Conservation (phyloP, 768 basidiomycete genomes). For the Termitomyces sp. region DNA sequence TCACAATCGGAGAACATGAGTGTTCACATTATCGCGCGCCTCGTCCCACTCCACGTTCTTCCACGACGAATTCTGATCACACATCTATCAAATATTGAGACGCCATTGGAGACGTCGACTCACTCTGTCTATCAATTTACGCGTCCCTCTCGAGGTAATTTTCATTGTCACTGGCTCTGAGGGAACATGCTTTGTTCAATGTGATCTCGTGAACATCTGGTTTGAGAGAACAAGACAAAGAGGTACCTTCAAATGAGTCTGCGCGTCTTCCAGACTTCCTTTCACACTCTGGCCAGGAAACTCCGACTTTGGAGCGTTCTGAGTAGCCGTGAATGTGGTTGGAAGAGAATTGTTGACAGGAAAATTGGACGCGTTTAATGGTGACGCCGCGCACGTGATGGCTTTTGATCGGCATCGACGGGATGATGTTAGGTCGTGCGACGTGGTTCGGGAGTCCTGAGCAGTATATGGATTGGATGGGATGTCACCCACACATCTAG, state of each 20-base stretch:
- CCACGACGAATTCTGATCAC: neutral
- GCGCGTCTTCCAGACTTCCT: constrained; percentile 10
- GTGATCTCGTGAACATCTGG: neutral
- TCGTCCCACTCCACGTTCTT: constrained; percentile 9
- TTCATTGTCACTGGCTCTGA: constrained; percentile 5
- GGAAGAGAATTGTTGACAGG: constrained; percentile 1
- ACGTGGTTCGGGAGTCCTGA: neutral
- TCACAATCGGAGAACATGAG: neutral
- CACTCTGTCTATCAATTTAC: constrained; percentile 3
- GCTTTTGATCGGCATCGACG: neutral
- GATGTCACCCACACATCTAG: neutral
- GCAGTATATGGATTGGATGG: neutral
- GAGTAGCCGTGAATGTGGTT: neutral
- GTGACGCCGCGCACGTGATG: constrained; percentile 11
- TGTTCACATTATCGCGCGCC: constrained; percentile 11
- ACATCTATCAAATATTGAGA: neutral
- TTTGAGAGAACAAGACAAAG: neutral
- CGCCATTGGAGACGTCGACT: neutral
- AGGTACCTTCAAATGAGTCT: neutral
- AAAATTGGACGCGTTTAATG: constrained; percentile 10
- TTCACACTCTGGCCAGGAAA: constrained; percentile 3
- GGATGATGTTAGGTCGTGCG: neutral
- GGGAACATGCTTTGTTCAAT: constrained; percentile 8
- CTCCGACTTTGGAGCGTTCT: constrained; percentile 5
- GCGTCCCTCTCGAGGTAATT: constrained; percentile 1